Base-by-base conservation (phyloP, 306 rosid genomes). In the Sicyos baderoa region DNA sequence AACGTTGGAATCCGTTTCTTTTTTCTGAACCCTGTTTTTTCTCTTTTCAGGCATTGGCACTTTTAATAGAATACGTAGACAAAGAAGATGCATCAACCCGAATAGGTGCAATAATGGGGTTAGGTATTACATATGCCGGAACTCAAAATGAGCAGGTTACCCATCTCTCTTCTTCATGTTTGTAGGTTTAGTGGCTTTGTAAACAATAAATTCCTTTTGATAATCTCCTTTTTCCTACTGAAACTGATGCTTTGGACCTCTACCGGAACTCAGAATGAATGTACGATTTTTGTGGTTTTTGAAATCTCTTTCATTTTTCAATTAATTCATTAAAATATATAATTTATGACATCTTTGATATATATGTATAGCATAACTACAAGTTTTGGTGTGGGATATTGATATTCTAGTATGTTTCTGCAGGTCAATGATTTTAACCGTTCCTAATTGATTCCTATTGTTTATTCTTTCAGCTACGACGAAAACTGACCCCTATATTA, bases 31-130 rank as follows among this genome's bases (percentile, higher is more conserved):
- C 42, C 49, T 68, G 77, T 63, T 45, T 6, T 18, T 32, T 58
- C 40, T 51, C 69, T 78, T 77, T 37, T 66, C 72, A 87, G 94
- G 94, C 94, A 47, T 80, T 77, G 72, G 76, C 80, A 4, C 97
- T 94, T 81, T 78, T 90, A 21, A 81, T 88, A 23, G 97, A 94
- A 50, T 83, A 88, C 73, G 82, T 78, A 7, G 92, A 94, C 59
- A 94, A 82, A 75, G 99, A 94, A 74, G 99, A 94, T 77, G 25
- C 95, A 42, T 86, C 90, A 29, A 79, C 76, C 32, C 83, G 92
- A 59, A 94, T 94, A 72, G 99, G 97, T 76, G 99, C 99, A 64
- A 82, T 94, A 72, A 90, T 94, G 99, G 99, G 99, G 15, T 77
- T 94, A 49, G 99, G 99, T 70, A 82, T 94, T 84, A 86, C 99